Evolutionary conservation across 73 alveolate genomes (phyloP).

Genomic region (Stentor coeruleus): DNA sequence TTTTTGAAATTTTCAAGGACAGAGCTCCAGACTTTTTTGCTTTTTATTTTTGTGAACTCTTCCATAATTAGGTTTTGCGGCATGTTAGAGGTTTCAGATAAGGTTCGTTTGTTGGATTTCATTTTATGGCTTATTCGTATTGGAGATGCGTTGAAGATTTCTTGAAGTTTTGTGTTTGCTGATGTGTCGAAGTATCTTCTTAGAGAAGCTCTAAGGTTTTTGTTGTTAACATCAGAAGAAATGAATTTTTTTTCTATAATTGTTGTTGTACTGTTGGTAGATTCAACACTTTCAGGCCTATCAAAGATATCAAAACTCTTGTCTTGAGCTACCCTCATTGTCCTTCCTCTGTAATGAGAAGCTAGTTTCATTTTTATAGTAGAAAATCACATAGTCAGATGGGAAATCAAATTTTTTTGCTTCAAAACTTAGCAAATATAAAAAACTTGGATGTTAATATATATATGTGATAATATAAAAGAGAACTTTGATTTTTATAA

Average conservation of each 20-base stretch:
- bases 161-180: neutral
- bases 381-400: too few relatives aligned
- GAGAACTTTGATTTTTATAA: too few relatives aligned
- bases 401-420: too few relatives aligned
- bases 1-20: neutral
- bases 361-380: too few relatives aligned
- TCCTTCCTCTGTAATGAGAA: too few relatives aligned
- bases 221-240: neutral
- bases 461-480: too few relatives aligned
- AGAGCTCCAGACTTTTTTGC: neutral
- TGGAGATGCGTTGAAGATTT: neutral
- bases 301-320: too few relatives aligned
- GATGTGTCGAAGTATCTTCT: neutral
- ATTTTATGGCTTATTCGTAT: too few relatives aligned
- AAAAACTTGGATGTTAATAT: too few relatives aligned
- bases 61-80: neutral
- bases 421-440: too few relatives aligned
- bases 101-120: neutral
- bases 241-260: too few relatives aligned
- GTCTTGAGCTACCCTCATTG: too few relatives aligned
- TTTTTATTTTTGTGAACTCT: neutral
- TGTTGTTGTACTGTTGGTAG: neutral
- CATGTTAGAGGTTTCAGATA: neutral
- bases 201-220: neutral
- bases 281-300: neutral